phyloP scores from a whole-genome alignment of 139 green algal genomes.

The Chlorella vulgaris region DNA sequence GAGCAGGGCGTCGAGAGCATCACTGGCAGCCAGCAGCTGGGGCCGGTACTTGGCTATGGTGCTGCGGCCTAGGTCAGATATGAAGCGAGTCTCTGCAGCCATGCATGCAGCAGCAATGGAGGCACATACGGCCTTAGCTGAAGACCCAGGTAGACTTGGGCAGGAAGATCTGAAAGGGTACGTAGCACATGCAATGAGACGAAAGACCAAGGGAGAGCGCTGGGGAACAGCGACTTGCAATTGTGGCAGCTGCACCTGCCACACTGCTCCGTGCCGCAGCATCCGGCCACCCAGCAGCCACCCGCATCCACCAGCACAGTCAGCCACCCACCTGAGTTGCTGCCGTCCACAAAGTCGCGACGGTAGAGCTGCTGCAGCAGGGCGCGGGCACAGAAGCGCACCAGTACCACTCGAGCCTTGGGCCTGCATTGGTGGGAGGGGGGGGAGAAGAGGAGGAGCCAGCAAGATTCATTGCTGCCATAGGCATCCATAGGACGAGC shows the following conservation, averaged over 20 bases:
- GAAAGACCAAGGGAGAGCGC: no score
- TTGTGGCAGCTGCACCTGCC: no score
- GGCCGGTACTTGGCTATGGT: not conserved
- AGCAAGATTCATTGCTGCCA: constrained; percentile 30
- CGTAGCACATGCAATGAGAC: no score
- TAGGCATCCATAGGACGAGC: no score
- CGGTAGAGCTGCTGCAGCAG: constrained; percentile 72
- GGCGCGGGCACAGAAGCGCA: constrained; percentile 74
- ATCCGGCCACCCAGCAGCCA: no score
- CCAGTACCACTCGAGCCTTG: constrained; percentile 75
- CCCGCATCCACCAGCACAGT: not conserved
- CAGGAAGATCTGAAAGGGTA: no score
- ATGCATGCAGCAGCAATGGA: no score
- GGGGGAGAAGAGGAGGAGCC: no score
- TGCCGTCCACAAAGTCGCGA: constrained; percentile 48
- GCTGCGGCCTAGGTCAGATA: not conserved
- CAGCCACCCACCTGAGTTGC: not conserved
- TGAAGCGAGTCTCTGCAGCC: constrained; percentile 10
- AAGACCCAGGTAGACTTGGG: no score
- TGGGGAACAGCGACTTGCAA: no score
- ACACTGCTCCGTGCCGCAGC: no score
- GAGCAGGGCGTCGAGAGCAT: constrained; percentile 45
- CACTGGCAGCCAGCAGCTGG: constrained; percentile 27
- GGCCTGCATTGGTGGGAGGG: constrained; percentile 4
- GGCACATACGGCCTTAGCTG: no score